Evolutionary conservation across 2,329 filamentous ascomycete genomes (phyloP), one percentile per base, ranked within the genome.

Genomic region (Bipolaris zeicola): DNA sequence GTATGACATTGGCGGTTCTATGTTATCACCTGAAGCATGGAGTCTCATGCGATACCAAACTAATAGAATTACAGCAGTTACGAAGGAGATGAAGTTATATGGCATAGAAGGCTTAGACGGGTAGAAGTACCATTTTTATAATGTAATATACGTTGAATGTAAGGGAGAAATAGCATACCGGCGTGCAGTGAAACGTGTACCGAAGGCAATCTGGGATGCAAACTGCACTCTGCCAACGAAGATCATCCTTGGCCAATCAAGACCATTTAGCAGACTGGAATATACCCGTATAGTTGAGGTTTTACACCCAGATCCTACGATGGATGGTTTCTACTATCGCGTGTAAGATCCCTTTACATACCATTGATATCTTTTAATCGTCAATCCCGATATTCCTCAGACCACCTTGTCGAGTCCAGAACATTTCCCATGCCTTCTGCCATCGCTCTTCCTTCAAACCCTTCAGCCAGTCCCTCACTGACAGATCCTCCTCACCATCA

Each of bases 371-470:
- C 14, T 8, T 28, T 26, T 11, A 52, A 11, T 22, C 42, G 7
- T 39, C 42, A 1, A 33, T 6, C 1, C 42, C 55, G 18, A 65
- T 49, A 55, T 65, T 46, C 49, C 53, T 60, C 33, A 62, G 39
- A 5, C 58, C 56, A 24, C 54, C 57, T 34, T 63, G 55, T 33
- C 34, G 56, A 11, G 42, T 46, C 66, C 64, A 69, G 38, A 56
- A 67, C 11, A 8, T 39, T 28, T 61, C 55, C 65, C 65, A 70
- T 24, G 64, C 66, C 20, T 57, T 50, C 14, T 33, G 43, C 67
- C 64, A 70, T 33, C 53, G 57, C 20, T 59, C 55, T 34, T 66
- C 57, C 45, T 65, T 62, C 31, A 66, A 28, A 7, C 46, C 53
- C 31, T 49, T 50, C 7, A 68, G 20, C 65, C 63, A 69, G 1